These are phyloP conservation scores for Bremia lactucae DNA, from an alignment of 352 stramenopile genomes.

Conservation along the genomic window DNA sequence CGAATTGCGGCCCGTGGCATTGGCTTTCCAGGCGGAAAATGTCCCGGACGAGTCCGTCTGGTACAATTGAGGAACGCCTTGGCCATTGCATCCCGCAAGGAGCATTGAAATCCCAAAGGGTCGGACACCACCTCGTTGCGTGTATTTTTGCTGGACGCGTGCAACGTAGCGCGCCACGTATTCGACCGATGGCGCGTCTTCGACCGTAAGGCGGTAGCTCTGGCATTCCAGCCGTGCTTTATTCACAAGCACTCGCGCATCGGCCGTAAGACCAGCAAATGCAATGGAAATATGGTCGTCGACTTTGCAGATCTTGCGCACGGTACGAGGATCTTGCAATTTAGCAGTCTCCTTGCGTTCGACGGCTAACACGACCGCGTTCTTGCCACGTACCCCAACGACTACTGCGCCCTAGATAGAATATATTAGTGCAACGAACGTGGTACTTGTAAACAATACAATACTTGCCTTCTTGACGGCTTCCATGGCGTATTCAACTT, in stretches of 20 bases:
- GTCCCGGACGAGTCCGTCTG: conserved; percentile 97
- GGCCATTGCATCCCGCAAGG: conserved; percentile 89
- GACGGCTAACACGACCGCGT: conserved; percentile 91
- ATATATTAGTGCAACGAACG: too few relatives aligned
- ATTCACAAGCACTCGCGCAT: conserved; percentile 96
- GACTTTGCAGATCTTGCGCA: conserved; percentile 98
- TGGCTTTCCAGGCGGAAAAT: conserved; percentile 97
- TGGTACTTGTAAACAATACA: too few relatives aligned
- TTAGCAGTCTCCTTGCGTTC: conserved; percentile 86
- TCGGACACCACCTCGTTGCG: conserved; percentile 95
- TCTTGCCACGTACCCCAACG: conserved; percentile 93
- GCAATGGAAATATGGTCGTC: conserved; percentile 97
- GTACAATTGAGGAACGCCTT: conserved; percentile 92
- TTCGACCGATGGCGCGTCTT: conserved; percentile 91
- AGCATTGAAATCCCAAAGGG: conserved; percentile 98
- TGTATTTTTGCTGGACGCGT: conserved; percentile 96
- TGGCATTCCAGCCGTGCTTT: conserved; percentile 95
- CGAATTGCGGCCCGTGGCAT: conserved; percentile 95
- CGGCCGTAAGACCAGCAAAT: conserved; percentile 96
- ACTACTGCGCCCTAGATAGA: conserved; percentile 93
- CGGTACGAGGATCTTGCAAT: conserved; percentile 95
- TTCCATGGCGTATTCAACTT: conserved; percentile 99
- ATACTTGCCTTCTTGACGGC: conserved; percentile 91
- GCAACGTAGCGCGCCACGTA: conserved; percentile 97
- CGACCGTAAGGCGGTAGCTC: conserved; percentile 95